A percentile compares a stretch with the other conserved stretches of the same genome.
These are phyloP conservation scores for Yamadazyma dendronema DNA, from an alignment of 1,139 yeast species.

Conservation along the genomic window DNA sequence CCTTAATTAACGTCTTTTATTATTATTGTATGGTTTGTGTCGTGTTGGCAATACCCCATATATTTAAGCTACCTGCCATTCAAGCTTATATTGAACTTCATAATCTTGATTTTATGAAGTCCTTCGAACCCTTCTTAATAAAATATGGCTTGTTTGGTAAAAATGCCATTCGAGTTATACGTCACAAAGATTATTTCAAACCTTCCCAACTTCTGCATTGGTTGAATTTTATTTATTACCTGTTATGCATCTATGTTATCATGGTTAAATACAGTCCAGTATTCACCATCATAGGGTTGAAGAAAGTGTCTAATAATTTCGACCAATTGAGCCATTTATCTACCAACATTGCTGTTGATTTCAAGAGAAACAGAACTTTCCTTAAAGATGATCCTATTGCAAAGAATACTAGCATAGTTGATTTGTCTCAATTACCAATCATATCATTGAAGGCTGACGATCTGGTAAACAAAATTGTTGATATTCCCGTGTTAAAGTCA, in stretches of 20 bases:
- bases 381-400: conserved; percentile 10
- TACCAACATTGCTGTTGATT: conserved; percentile 24
- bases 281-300: conserved; percentile 28
- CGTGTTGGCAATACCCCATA: neutral
- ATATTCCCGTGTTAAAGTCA: conserved; percentile 14
- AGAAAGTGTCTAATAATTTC: conserved; percentile 25
- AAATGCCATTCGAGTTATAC: neutral
- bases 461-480: conserved; percentile 4
- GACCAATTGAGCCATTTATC: conserved; percentile 30
- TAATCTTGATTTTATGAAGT: neutral
- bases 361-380: conserved; percentile 11
- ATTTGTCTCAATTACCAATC: conserved; percentile 7
- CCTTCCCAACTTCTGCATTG: neutral
- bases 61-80: neutral
- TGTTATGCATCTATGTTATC: conserved; percentile 43
- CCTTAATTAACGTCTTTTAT: neutral
- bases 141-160: neutral
- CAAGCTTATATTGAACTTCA: neutral
- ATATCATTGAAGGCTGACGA: conserved; percentile 11
- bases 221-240: conserved; percentile 26
- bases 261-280: conserved; percentile 34
- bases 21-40: neutral
- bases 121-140: neutral
- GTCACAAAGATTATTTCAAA: neutral
- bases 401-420: conserved; percentile 4